Base-by-base conservation (phyloP, 2,329 filamentous ascomycete genomes). In the Neopestalotiopsis rosae region DNA sequence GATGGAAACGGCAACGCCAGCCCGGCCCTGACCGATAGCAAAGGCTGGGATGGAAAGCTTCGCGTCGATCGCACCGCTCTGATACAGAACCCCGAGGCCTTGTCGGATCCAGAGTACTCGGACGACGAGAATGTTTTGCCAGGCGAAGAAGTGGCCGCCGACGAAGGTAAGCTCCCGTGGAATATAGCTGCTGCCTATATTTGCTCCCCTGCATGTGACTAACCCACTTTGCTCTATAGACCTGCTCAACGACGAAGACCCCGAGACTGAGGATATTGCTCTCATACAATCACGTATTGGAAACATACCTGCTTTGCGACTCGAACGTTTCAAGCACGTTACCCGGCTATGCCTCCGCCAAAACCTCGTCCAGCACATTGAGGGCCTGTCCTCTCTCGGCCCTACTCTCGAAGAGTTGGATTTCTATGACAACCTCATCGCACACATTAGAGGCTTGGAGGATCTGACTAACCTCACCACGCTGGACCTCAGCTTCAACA, bases 401-500 rank as follows among this genome's bases (percentile, higher is more conserved):
- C 78, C 83, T 2, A 93, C 90, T 0, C 84, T 99, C 56, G 83
- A 89, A 76, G 96, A 99, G 70, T 88, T 99, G 65, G 96, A 99
- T 76, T 88, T 99, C 69, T 99, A 99, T 84, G 96, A 99, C 82
- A 99, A 99, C 81, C 87, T 97, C 20, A 94, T 99, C 75, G 89
- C 90, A 12, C 94, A 97, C 80, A 90, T 98, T 80, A 91, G 91
- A 73, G 93, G 93, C 38, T 87, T 99, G 61, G 94, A 98, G 67
- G 85, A 89, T 61, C 89, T 98, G 68, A 89, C 87, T 13, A 87
- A 92, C 70, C 88, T 99, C 67, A 94, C 88, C 5, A 92, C 85
- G 68, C 89, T 99, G 67, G 96, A 99, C 79, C 86, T 99, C 65
- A 97, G 93, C 80, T 99, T 98, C 88, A 99, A 99, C 86, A 98